A percentile compares a stretch with the other conserved stretches of the same genome.
Evolutionary conservation across 2,329 filamentous ascomycete species (phyloP).

Genomic region (Penicillium sp.): DNA sequence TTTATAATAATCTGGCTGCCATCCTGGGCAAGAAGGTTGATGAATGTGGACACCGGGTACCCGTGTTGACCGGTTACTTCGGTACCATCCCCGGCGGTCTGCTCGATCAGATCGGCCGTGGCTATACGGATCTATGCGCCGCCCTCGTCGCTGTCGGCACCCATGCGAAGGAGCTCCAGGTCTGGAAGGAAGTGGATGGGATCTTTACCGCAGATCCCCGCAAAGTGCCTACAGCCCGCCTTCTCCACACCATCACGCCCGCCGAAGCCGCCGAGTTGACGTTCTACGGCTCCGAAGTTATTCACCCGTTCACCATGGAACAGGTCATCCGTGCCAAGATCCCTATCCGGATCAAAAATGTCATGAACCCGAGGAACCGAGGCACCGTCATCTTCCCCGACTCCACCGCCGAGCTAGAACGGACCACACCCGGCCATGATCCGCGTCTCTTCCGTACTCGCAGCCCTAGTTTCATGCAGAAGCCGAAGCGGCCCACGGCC

Average conservation of each 20-base stretch:
- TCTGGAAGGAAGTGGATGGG: slow-evolving; percentile 98
- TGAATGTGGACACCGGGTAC: slow-evolving; percentile 62
- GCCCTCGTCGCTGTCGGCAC: slow-evolving; percentile 85
- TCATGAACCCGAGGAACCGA: slow-evolving; percentile 59
- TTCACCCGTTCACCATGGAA: slow-evolving; percentile 98
- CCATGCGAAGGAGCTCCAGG: slow-evolving; percentile 81
- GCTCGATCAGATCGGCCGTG: slow-evolving; percentile 84
- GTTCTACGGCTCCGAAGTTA: slow-evolving; percentile 91
- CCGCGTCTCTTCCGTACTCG: slow-evolving; percentile 49
- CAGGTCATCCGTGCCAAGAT: slow-evolving; percentile 66
- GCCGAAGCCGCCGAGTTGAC: slow-evolving; percentile 94
- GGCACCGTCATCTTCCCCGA: slow-evolving; percentile 72
- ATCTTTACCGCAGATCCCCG: slow-evolving; percentile 83
- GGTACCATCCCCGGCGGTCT: slow-evolving; percentile 87
- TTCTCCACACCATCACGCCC: slow-evolving; percentile 85
- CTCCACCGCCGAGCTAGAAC: slow-evolving; percentile 49
- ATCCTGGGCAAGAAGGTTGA: slow-evolving; percentile 60
- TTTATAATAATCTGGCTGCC: slow-evolving; percentile 62
- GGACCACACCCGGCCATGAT: slow-evolving; percentile 52
- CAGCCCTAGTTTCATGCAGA: slow-evolving; percentile 47
- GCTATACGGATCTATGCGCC: slow-evolving; percentile 94
- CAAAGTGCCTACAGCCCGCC: slow-evolving; percentile 84
- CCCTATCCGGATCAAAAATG: slow-evolving; percentile 65
- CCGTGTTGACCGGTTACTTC: slow-evolving; percentile 89
- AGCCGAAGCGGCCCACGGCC: slow-evolving; percentile 72